These are phyloP conservation scores for Clavulina sp. DNA, from an alignment of 768 basidiomycete genomes.

Conservation along the genomic window DNA sequence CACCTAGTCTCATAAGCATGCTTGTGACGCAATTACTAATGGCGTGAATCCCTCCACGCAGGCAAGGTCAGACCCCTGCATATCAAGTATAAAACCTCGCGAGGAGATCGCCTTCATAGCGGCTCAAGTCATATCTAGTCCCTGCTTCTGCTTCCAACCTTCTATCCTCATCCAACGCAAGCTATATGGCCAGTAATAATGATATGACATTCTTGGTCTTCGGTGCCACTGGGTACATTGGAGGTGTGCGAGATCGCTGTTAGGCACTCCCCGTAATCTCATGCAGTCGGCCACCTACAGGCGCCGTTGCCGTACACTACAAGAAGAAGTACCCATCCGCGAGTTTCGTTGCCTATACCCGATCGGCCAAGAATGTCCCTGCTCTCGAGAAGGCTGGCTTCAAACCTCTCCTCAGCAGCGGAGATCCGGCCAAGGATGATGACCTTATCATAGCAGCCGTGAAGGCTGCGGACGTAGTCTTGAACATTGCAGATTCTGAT, in stretches of 20 bases:
- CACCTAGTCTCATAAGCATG: no score
- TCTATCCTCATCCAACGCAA: no score
- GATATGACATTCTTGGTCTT: neutral
- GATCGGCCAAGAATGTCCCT: neutral
- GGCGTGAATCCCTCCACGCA: no score
- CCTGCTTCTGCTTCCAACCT: no score
- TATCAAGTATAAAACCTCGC: no score
- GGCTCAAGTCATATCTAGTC: no score
- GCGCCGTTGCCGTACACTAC: neutral
- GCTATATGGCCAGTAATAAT: no score
- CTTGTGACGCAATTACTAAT: no score
- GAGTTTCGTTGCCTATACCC: neutral
- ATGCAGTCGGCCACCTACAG: neutral
- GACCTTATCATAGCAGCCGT: neutral
- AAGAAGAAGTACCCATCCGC: neutral
- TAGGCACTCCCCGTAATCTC: neutral
- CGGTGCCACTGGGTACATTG: neutral
- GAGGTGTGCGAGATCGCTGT: neutral
- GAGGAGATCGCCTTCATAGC: no score
- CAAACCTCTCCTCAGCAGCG: neutral
- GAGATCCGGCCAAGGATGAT: neutral
- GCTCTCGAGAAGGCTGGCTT: neutral
- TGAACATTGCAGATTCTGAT: slow-evolving; percentile 17
- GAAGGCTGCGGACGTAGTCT: slow-evolving; percentile 12
- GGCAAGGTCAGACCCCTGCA: no score